Evolutionary conservation across 2,329 filamentous ascomycete genomes (phyloP), one percentile per base, ranked within the genome.

Genomic region (Penicillium sp.): DNA sequence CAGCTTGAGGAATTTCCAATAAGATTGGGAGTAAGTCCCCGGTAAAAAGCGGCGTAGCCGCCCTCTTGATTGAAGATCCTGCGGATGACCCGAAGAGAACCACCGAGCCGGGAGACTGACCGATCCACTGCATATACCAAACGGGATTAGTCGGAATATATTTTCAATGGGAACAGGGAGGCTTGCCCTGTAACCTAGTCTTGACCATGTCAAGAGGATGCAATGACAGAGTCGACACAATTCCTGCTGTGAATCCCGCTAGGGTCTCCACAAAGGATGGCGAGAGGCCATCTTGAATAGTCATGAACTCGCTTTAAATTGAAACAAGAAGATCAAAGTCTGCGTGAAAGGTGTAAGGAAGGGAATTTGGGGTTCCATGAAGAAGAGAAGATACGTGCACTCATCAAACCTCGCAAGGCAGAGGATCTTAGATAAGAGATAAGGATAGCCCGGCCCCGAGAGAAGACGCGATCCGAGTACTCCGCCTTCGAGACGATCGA

Each of bases 131-230:
- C 8, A 34, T 1, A 45, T 38, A 22, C 1, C 18, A 14, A 12
- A 6, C 4, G 3, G 5, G 19, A 18, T 37, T 40, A 25, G 43
- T 50, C 7, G n/a, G n/a, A 36, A 38, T 41, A 3, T 22, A n/a
- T 30, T 18, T 22, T 1, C 2, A 10, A 45, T 30, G 4, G 14
- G 5, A 29, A 41, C 8, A 38, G 8, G 11, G 18, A 33, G 66
- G 75, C 48, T 50, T 75, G 90, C 88, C 84, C 75, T 99, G 93
- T 67, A 99, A 83, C 56, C 93, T 87, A 53, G 92, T 97, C 78
- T 99, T 99, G 68, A 97, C 84, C 56, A 99, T 84, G 73, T 99
- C 93, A 52, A 99, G 82, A 28, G 93, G 93, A 61, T 97, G 92
- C 44, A 93, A 87, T 49, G 84, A 85, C 41, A 97, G 78, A 19